These are phyloP conservation scores for Fusarium musae DNA, from an alignment of 2,329 filamentous ascomycete species.

Conservation along the genomic window DNA sequence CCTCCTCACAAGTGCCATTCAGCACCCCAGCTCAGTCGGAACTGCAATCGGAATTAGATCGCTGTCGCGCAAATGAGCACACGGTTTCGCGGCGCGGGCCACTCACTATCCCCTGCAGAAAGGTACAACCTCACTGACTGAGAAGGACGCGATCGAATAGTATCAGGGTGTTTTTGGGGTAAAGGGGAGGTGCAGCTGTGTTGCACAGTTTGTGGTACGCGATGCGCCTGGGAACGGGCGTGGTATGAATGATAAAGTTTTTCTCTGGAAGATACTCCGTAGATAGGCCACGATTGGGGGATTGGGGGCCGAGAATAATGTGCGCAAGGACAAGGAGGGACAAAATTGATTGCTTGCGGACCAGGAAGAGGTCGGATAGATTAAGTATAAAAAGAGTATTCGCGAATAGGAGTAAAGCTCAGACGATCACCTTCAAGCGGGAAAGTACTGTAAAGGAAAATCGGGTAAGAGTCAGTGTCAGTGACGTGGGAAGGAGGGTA, in stretches of 20 bases:
- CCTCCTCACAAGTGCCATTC: constrained; percentile 26
- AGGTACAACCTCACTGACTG: constrained; percentile 18
- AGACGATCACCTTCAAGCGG: constrained; percentile 8
- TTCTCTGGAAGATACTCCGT: constrained; percentile 6
- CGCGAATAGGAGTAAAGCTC: constrained; percentile 20
- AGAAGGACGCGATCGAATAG: background rate
- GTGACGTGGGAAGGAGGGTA: constrained; percentile 14
- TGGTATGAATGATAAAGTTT: constrained; percentile 25
- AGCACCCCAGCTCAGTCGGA: constrained; percentile 31
- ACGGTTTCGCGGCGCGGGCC: constrained; percentile 27
- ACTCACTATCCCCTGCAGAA: constrained; percentile 32
- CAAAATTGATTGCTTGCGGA: background rate
- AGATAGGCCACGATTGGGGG: constrained; percentile 8
- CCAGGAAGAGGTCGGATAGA: background rate
- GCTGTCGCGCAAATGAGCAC: constrained; percentile 40
- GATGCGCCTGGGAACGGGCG: constrained; percentile 10
- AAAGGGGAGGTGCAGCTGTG: constrained; percentile 11
- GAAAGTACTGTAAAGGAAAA: background rate
- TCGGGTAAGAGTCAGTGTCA: background rate
- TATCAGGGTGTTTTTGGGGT: background rate
- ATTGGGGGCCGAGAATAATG: constrained; percentile 3
- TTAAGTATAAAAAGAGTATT: constrained; percentile 20
- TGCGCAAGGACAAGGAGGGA: background rate
- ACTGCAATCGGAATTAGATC: constrained; percentile 1
- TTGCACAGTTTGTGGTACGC: constrained; percentile 30